Percentiles rank a stretch among this genome's conserved stretches.
phyloP scores from a whole-genome alignment of 2,329 filamentous ascomycete genomes.

The Colletotrichum eleusines region DNA sequence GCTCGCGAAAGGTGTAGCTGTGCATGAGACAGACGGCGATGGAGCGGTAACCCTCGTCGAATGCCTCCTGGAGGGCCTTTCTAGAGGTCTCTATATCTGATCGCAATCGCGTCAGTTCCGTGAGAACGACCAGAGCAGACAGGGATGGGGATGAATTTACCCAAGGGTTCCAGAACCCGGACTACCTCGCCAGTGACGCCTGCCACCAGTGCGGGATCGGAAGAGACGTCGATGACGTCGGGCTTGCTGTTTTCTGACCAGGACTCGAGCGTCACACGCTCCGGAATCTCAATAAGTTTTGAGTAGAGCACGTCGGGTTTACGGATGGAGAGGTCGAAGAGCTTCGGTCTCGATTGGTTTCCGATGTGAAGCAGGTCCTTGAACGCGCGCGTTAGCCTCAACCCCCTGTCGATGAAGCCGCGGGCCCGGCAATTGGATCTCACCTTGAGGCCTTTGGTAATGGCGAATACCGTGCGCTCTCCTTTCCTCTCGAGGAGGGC shows the following conservation, averaged over 20 bases:
- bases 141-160: background rate
- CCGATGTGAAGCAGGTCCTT: constrained; percentile 79
- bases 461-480: constrained; percentile 73
- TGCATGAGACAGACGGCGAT: constrained; percentile 80
- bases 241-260: constrained; percentile 40
- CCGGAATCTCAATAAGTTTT: constrained; percentile 78
- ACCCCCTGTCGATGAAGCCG: too few relatives aligned
- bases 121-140: rapidly evolving
- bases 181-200: constrained; percentile 78
- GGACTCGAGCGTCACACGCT: constrained; percentile 77
- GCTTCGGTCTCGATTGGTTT: constrained; percentile 78
- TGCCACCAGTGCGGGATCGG: constrained; percentile 53
- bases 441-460: constrained; percentile 68
- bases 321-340: constrained; percentile 78
- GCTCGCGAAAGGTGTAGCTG: constrained; percentile 77
- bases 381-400: constrained; percentile 56
- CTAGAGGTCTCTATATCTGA: constrained; percentile 62
- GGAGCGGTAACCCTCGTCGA: constrained; percentile 71
- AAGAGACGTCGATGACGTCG: constrained; percentile 25
- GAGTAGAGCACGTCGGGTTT: constrained; percentile 78
- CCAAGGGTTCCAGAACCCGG: constrained; percentile 71
- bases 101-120: background rate
- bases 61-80: constrained; percentile 69
- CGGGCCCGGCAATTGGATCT: rapidly evolving
- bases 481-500: constrained; percentile 81